Base-by-base conservation (phyloP, 257 asterid genomes). In the Nicotiana undulata region DNA sequence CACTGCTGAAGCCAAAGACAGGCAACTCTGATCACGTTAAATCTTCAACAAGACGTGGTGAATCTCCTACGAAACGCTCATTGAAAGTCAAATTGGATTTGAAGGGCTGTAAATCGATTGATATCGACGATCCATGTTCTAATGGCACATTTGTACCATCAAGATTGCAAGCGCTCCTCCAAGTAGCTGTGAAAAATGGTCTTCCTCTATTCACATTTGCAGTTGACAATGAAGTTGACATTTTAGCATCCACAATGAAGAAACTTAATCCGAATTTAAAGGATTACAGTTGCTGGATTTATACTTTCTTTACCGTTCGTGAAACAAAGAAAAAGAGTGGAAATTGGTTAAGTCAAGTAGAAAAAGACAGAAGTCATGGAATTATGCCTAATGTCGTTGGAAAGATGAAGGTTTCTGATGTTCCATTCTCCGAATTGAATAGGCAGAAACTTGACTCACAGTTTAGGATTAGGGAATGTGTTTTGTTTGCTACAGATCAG, bases 141-240 rank as follows among this genome's bases (percentile, higher is more conserved):
- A 81, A 76, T 74, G 82, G 81, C 61, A 89, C 81, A 65, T 78
- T 81, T 46, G 87, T 84, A 75, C 77, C 88, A 74, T 58, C 86
- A 28, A 83, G 80, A 20, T 81, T 77, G 79, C 98, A 88, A 89
- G 97, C 98, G 52, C 95, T 91, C 76, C 86, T 93, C 51, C 97
- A 89, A 63, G 93, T 91, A 84, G 89, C 97, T 44, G 83, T 88
- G 60, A 93, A 88, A 86, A 93, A 91, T 40, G 97, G 92, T 15
- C 90, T 89, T 85, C 97, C 98, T 77, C 86, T 90, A 16, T 91
- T 87, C 86, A 93, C 93, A 68, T 91, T 93, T 86, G 92, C 97
- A 22, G 95, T 90, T 58, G 95, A 91, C 76, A 88, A 89, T 63
- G 86, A 88, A 75, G 82, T 86, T 55, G 86, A 91, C 60, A 89